Conservation (phyloP, 768 basidiomycete genomes). For the Atractiella rhizophila region DNA sequence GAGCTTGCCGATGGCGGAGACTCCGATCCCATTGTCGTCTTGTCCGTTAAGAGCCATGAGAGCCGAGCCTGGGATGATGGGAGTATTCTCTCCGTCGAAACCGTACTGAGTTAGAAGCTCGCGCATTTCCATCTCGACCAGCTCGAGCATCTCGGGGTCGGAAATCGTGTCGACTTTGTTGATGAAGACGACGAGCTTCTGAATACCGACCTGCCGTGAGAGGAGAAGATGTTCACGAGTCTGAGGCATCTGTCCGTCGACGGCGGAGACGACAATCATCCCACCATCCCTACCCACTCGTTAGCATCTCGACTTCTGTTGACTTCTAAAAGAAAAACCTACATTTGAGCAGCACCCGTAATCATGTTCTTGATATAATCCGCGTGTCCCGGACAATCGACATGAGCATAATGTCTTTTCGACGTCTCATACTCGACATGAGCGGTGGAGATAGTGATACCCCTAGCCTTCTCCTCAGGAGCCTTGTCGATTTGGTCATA, state of each 20-base stretch:
- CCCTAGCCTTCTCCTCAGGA: constrained; percentile 95
- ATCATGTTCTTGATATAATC: constrained; percentile 27
- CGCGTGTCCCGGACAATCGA: constrained; percentile 55
- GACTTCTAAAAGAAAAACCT: constrained; percentile 19
- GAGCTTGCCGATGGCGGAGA: constrained; percentile 51
- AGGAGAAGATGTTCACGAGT: constrained; percentile 93
- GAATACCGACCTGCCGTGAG: constrained; percentile 92
- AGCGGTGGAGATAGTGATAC: constrained; percentile 96
- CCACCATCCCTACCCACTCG: constrained; percentile 15
- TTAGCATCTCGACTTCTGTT: not conserved
- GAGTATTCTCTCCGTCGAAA: constrained; percentile 89
- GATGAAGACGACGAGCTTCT: constrained; percentile 92
- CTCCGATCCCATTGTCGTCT: constrained; percentile 45
- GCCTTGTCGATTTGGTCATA: constrained; percentile 97
- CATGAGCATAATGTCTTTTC: constrained; percentile 78
- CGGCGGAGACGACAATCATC: constrained; percentile 62
- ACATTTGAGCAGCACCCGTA: constrained; percentile 94
- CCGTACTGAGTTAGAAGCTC: constrained; percentile 75
- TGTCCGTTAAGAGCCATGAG: constrained; percentile 77
- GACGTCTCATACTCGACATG: constrained; percentile 96
- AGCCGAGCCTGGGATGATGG: constrained; percentile 94
- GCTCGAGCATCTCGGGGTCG: constrained; percentile 93
- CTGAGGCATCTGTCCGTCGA: constrained; percentile 98
- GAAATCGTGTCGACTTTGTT: constrained; percentile 96
- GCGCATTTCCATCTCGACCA: constrained; percentile 99